Base-by-base conservation (phyloP, 345 rosid genomes). In the Gossypium stocksii region DNA sequence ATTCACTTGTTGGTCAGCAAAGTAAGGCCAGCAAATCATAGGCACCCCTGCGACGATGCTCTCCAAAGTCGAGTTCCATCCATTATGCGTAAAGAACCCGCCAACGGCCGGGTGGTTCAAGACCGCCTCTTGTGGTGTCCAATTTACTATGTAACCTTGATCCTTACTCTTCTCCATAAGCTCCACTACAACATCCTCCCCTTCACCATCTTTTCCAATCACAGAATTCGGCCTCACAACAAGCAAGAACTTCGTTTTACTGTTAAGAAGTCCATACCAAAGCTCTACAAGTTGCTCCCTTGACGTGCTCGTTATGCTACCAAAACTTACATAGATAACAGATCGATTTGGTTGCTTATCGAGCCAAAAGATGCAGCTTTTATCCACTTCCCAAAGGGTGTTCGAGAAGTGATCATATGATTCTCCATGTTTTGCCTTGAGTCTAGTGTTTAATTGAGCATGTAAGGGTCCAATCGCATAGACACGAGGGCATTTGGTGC, bases 41-140 rank as follows among this genome's bases (percentile, higher is more conserved):
- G 96, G 97, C 65, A 89, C 89, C 0, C 94, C 90, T 0, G 83
- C 85, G 0, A 75, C 80, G 0, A 88, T 65, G 74, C 93, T 87
- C 78, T 93, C 98, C 76, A 91, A 12, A 0, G 91, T 91, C 1
- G 96, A 93, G 82, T 93, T 93, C 96, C 97, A 88, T 11, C 96
- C 93, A 54, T 85, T 81, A 41, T 90, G 96, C 0, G 96, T 90
- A 53, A 89, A 71, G 59, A 93, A 90, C 23, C 89, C 92, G 9
- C 89, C 91, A 0, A 85, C 41, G 0, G 98, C 86, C 6, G 27
- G 45, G 77, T 91, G 97, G 6, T 80, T 80, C 74, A 86, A 66
- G 17, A 83, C 86, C 9, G 80, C 82, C 71, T 78, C 73, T 16
- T 85, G 87, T 0, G 88, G 88, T 0, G 83, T 83, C 90, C 88